Evolutionary conservation across 1,284 basidiomycete species (phyloP).

Genomic region (Marasmius oreades): DNA sequence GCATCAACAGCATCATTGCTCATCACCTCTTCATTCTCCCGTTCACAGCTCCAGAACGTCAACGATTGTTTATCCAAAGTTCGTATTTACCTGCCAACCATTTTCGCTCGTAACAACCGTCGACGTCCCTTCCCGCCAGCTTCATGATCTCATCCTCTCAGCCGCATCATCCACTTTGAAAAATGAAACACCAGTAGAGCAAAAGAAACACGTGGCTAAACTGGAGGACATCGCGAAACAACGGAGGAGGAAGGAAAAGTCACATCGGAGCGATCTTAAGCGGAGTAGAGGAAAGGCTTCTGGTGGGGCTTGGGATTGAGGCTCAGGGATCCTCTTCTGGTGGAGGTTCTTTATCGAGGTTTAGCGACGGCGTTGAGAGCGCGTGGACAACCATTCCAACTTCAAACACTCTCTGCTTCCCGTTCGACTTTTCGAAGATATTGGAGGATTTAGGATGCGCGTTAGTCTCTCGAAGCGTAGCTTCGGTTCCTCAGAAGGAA

Average conservation of each 20-base stretch:
- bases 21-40: conserved; percentile 60
- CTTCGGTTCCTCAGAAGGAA: too few species aligned
- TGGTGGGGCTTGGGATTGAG: conserved; percentile 3
- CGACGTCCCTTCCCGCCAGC: conserved; percentile 31
- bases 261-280: conserved; percentile 42
- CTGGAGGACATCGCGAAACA: conserved; percentile 43
- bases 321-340: too few species aligned
- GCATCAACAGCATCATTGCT: conserved; percentile 62
- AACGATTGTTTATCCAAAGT: conserved; percentile 71
- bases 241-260: conserved; percentile 48
- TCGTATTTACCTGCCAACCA: conserved; percentile 14
- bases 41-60: conserved; percentile 74
- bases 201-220: conserved; percentile 49
- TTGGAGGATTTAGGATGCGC: too few species aligned
- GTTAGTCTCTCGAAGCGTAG: too few species aligned
- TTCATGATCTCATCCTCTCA: conserved; percentile 49
- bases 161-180: conserved; percentile 44
- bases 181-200: conserved; percentile 53
- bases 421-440: too few species aligned
- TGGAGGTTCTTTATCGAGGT: too few species aligned
- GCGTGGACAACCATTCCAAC: too few species aligned
- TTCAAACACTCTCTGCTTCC: too few species aligned
- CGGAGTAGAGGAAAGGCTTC: conserved; percentile 13
- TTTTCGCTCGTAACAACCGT: not conserved
- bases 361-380: too few species aligned